Conservation (phyloP, 345 rosid species). For the Populus simonii region DNA sequence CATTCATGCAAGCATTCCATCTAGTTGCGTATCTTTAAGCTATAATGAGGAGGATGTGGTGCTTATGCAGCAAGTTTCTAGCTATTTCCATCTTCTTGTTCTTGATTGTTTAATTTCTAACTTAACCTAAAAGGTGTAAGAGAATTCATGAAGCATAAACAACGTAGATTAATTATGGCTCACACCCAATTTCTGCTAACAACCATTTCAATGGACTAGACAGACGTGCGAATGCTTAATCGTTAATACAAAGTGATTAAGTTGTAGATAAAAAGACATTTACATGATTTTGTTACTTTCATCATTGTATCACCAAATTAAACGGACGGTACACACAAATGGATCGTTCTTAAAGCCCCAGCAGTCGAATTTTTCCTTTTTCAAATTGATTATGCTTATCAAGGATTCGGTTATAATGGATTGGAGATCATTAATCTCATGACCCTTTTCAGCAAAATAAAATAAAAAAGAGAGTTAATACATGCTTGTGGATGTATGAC, state of each 20-base stretch:
- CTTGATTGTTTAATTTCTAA: background rate
- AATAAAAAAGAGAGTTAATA: too few species aligned
- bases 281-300: conserved; percentile 19
- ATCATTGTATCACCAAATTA: background rate
- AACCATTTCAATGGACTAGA: background rate
- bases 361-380: background rate
- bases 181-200: background rate
- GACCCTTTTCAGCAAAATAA: background rate
- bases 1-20: background rate
- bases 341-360: background rate
- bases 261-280: conserved; percentile 12
- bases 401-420: conserved; percentile 23
- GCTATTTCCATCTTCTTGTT: background rate
- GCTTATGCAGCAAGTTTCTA: background rate
- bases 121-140: background rate
- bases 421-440: conserved; percentile 19
- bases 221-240: conserved; percentile 24
- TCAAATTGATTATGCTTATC: conserved; percentile 12
- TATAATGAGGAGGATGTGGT: background rate
- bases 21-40: background rate
- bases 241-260: conserved; percentile 23
- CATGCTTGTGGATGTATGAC: conserved; percentile 7
- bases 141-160: background rate
- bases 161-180: background rate
- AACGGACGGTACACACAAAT: background rate